Evolutionary conservation across 768 basidiomycete genomes (phyloP), one percentile per base, ranked within the genome.

Genomic region (Lactifluus rugatus): DNA sequence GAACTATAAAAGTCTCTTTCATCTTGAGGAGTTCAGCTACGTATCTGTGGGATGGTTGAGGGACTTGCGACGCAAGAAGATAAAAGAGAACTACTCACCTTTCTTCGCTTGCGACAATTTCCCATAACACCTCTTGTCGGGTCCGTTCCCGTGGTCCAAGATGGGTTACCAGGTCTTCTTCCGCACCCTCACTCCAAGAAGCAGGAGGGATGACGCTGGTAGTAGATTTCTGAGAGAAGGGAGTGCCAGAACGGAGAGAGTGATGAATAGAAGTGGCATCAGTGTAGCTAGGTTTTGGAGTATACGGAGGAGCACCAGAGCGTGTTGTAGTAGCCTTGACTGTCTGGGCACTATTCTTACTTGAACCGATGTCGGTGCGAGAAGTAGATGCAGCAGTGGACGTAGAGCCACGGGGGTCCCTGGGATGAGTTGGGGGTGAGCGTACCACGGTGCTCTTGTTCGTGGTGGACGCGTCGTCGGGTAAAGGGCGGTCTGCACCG

Each of bases 51-150:
- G 31, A 54, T 47, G 26, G 52, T 26, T 26, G 17, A 50, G n/a
- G 57, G 54, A 25, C 39, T 34, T 36, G 39, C 26, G 47, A 31
- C 51, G 3, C 3, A 11, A 66, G 57, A 16, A 44, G 57, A n/a
- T n/a, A n/a, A n/a, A n/a, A 61, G 66, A 54, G 68, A 52, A 37
- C 16, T 25, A 72, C 81, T 51, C 66, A 91, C 90, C 93, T 83
- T 70, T 97, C 93, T 73, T 97, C 94, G 64, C 90, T 93, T 31
- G 89, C 87, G 49, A 97, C 93, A 64, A 97, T 97, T 75, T 97
- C 94, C 76, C 92, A 96, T 26, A 97, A 72, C 6, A 97, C 94
- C 73, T 97, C 94, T 71, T 97, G 94, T 52, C 94, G 81, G 39
- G 94, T 96, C 57, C 94, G 82, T 70, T 97, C 94, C 60, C 91